Base-by-base conservation (phyloP, 202 grass and related monocot genomes). In the Panicum virgatum region DNA sequence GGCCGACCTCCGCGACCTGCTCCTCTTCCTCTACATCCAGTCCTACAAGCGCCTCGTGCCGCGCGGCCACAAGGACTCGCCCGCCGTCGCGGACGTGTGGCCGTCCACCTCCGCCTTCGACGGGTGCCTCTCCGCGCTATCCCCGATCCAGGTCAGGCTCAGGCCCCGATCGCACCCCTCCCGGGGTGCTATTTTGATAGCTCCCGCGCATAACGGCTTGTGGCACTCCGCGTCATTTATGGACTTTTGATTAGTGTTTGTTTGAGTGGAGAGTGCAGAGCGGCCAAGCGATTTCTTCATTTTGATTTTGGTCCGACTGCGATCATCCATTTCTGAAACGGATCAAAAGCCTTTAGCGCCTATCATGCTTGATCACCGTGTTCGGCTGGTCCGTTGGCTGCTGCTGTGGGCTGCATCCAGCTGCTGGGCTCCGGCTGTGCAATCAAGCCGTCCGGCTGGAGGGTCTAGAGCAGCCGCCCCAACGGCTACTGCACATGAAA, bases 61-160 rank as follows among this genome's bases (percentile, higher is more conserved):
- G 39, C 91, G 93, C 58, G 73, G 75, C 22, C 91, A 88, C 80
- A 98, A 98, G 82, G 96, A 98, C 80, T 99, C 96, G 9, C 78
- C 87, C 9, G 87, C 86, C 22, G 93, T 91, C 62, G 73, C 93
- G 61, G 96, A 99, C 80, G 93, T 99, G 19, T 98, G 96, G 96
- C 96, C 96, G 3, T 93, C 91, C 69, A 91, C 96, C 62, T 98
- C 96, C 18, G 96, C 96, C 6, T 99, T 99, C 83, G 96, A 99
- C 38, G 96, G 96, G 0, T 99, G 89, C 78, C 77, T 99, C 30
- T 96, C 93, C 48, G 93, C 86, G 44, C 93, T 99, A 45, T 96
- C 93, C 29, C 93, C 96, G 76, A 89, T 99, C 75, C 93, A 99
- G 96, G 96, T 99, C 48, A 83, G 65, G 40, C 3, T 99, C 54